phyloP scores from a whole-genome alignment of 2,329 filamentous ascomycete genomes.

The Fusarium temperatum region DNA sequence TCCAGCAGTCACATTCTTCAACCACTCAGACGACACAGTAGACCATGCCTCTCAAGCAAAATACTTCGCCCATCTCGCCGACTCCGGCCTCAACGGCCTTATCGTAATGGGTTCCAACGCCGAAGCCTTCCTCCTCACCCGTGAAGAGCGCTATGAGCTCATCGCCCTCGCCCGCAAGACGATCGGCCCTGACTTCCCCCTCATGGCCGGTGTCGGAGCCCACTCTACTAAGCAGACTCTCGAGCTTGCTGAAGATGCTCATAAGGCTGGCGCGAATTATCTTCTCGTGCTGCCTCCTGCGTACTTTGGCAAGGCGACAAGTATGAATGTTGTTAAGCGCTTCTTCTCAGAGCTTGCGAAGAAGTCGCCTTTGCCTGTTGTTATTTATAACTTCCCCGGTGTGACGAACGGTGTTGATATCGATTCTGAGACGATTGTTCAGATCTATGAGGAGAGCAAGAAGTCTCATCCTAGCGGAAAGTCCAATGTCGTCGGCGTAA shows the following conservation, averaged over 20 bases:
- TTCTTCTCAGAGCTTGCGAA: constrained; percentile 68
- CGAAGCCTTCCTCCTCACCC: constrained; percentile 65
- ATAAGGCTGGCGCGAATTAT: constrained; percentile 68
- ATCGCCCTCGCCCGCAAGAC: constrained; percentile 72
- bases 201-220: constrained; percentile 76
- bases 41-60: constrained; percentile 58
- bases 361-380: constrained; percentile 63
- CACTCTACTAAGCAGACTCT: constrained; percentile 72
- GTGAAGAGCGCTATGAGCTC: constrained; percentile 66
- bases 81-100: constrained; percentile 59
- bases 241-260: constrained; percentile 67
- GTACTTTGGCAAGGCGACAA: constrained; percentile 72
- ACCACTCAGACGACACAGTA: constrained; percentile 58
- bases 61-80: constrained; percentile 62
- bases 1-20: constrained; percentile 64
- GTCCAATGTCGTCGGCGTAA: constrained; percentile 73
- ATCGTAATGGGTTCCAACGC: constrained; percentile 65
- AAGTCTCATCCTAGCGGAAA: constrained; percentile 28
- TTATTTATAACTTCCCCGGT: constrained; percentile 75
- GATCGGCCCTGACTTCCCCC: constrained; percentile 85
- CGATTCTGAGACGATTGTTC: constrained; percentile 67
- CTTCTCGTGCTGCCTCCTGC: constrained; percentile 68
- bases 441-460: constrained; percentile 38
- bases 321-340: constrained; percentile 62
- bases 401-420: constrained; percentile 75